Percentiles rank a stretch among this genome's conserved stretches.
phyloP scores from a whole-genome alignment of 768 basidiomycete genomes.

The Podaxis sp. region DNA sequence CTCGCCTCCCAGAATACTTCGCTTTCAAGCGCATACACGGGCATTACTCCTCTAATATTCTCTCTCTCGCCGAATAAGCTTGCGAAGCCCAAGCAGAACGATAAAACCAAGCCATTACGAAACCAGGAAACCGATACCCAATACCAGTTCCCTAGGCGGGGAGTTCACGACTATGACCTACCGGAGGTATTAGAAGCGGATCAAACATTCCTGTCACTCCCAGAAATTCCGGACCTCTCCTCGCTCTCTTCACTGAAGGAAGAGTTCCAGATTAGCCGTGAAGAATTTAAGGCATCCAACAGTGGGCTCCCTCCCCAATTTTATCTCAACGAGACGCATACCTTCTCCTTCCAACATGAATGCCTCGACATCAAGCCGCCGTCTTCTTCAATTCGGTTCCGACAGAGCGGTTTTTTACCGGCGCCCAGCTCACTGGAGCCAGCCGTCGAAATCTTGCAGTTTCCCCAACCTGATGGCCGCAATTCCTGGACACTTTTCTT shows the following conservation, averaged over 20 bases:
- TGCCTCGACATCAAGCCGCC: conserved; percentile 2
- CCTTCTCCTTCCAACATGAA: neutral
- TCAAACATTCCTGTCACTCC: conserved; percentile 4
- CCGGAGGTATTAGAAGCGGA: neutral
- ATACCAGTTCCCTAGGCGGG: neutral
- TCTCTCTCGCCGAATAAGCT: neutral
- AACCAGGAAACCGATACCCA: neutral
- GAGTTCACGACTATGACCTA: neutral
- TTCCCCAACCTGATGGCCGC: conserved; percentile 29
- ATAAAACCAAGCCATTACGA: neutral
- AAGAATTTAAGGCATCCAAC: neutral
- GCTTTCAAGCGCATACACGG: conserved; percentile 13
- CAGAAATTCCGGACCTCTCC: conserved; percentile 12
- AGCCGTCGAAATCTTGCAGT: neutral
- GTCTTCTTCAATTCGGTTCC: conserved; percentile 11
- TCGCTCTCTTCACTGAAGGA: conserved; percentile 5
- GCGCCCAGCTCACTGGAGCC: neutral
- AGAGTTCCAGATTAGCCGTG: neutral
- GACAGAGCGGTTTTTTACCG: neutral
- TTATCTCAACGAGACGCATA: neutral
- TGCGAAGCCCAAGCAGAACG: neutral
- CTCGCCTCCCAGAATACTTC: conserved; percentile 3
- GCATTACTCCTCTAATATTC: neutral
- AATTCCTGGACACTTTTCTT: conserved; percentile 32
- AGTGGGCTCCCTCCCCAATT: neutral